Base-by-base conservation (phyloP, 345 rosid species). In the Reutealis trisperma region DNA sequence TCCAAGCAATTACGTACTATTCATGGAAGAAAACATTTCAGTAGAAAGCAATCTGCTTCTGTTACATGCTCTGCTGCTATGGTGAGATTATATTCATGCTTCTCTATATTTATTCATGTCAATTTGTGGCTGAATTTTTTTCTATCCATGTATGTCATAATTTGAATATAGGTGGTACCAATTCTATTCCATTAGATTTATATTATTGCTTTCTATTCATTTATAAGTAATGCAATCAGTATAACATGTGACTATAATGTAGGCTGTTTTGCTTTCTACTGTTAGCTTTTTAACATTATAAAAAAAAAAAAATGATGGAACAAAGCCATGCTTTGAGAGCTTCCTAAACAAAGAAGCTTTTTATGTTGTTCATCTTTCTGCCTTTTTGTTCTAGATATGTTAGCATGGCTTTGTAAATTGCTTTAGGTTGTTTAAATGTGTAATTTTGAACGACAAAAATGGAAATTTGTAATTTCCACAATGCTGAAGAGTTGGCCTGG, bases 11-110 rank as follows among this genome's bases (percentile, higher is more conserved):
- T 27, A 25, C 59, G 12, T 12, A 42, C 12, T 69, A 69, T 49
- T 49, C 5, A 49, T 69, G 58, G 58, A 41, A 69, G 59, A 2
- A 49, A 69, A 69, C 34, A 16, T 13, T 69, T 30, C 5, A 51
- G 21, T 25, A 69, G 37, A 25, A 49, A 49, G n/a, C 41, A 18
- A 27, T 70, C 44, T 70, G 61, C 73, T 51, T 70, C 73, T 14
- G 18, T 70, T 70, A 70, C 15, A 32, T 70, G 73, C 30, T 52
- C 42, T 51, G 73, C 73, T 51, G 73, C 73, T 15, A 27, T 47
- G 73, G 73, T 70, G 60, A 70, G 59, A 70, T 51, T 25, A 45
- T 47, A 49, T 47, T 61, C 18, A 6, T 61, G 11, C 37, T 61
- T 14, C 67, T 63, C 8, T 30, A 1, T 5, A 30, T 63, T 1